Conservation (phyloP, 345 rosid genomes). For the Excoecaria cochinchinensis region DNA sequence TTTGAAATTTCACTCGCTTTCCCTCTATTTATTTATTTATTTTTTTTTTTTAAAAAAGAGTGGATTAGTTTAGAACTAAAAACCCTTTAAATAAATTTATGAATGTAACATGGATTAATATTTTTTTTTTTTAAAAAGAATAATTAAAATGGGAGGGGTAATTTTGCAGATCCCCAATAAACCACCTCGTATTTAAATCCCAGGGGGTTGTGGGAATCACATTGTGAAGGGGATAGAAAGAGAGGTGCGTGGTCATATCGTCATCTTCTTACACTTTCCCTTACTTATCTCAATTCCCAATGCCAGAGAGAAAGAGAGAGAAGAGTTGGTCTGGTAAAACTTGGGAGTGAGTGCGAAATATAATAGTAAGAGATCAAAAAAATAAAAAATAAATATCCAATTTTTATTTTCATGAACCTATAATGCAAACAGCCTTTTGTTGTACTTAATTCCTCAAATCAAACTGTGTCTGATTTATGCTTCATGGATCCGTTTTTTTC, state of each 20-base stretch:
- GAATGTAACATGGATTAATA: too few species aligned
- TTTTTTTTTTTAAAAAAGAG: too few species aligned
- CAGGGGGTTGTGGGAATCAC: conserved; percentile 23
- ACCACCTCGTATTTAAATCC: conserved; percentile 22
- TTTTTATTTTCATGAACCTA: too few species aligned
- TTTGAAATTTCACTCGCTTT: too few species aligned
- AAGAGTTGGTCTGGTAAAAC: conserved; percentile 29
- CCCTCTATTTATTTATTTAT: too few species aligned
- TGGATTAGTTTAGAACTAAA: too few species aligned
- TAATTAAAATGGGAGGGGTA: neutral
- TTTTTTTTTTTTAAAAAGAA: too few species aligned
- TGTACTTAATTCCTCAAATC: conserved; percentile 22
- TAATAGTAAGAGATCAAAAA: neutral
- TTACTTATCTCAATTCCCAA: conserved; percentile 37
- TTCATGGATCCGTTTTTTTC: conserved; percentile 47
- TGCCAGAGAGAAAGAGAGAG: neutral
- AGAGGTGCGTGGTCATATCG: conserved; percentile 35
- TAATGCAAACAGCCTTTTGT: neutral
- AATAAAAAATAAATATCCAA: neutral
- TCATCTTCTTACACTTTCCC: conserved; percentile 29
- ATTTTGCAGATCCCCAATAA: conserved; percentile 46
- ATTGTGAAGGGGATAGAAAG: neutral
- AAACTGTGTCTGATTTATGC: conserved; percentile 21
- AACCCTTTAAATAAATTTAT: too few species aligned
- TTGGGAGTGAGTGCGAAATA: conserved; percentile 39